Evolutionary conservation across 2,329 filamentous ascomycete species (phyloP).

Genomic region (Colletotrichum navitas): DNA sequence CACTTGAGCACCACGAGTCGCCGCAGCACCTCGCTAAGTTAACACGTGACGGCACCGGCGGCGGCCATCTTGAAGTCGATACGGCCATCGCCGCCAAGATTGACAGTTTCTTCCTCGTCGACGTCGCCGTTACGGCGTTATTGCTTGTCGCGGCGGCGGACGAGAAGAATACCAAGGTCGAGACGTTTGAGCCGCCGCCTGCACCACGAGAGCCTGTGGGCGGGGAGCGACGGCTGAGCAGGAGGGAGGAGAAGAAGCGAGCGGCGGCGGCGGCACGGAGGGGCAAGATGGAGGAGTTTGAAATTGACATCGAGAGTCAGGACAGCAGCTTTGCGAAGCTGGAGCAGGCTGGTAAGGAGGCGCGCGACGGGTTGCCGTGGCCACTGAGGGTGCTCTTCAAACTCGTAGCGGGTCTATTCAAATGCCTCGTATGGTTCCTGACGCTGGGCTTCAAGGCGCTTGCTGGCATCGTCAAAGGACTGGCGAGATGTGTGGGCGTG

Average conservation of each 20-base stretch:
- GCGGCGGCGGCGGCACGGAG: slow-evolving; percentile 44
- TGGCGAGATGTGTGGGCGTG: slow-evolving; percentile 63
- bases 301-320: slow-evolving; percentile 74
- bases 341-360: slow-evolving; percentile 53
- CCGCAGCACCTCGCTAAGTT: slow-evolving; percentile 71
- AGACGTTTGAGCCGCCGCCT: slow-evolving; percentile 72
- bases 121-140: slow-evolving; percentile 72
- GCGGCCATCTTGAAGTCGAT: slow-evolving; percentile 72
- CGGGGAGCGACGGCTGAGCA: slow-evolving; percentile 48
- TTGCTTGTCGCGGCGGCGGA: slow-evolving; percentile 70
- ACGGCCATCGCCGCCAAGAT: slow-evolving; percentile 70
- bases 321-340: slow-evolving; percentile 59
- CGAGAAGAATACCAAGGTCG: slow-evolving; percentile 63
- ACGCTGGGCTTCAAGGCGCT: slow-evolving; percentile 68
- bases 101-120: slow-evolving; percentile 71
- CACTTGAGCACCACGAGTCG: slow-evolving; percentile 73
- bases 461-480: slow-evolving; percentile 61
- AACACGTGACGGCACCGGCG: slow-evolving; percentile 70
- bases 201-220: slow-evolving; percentile 44
- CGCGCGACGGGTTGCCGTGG: slow-evolving; percentile 63
- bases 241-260: slow-evolving; percentile 45
- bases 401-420: slow-evolving; percentile 65
- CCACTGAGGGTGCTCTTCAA: slow-evolving; percentile 63
- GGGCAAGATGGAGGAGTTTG: slow-evolving; percentile 67
- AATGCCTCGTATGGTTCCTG: slow-evolving; percentile 69